Evolutionary conservation across 148 eudicot species (phyloP).

Genomic region (Nepenthes mirabilis): DNA sequence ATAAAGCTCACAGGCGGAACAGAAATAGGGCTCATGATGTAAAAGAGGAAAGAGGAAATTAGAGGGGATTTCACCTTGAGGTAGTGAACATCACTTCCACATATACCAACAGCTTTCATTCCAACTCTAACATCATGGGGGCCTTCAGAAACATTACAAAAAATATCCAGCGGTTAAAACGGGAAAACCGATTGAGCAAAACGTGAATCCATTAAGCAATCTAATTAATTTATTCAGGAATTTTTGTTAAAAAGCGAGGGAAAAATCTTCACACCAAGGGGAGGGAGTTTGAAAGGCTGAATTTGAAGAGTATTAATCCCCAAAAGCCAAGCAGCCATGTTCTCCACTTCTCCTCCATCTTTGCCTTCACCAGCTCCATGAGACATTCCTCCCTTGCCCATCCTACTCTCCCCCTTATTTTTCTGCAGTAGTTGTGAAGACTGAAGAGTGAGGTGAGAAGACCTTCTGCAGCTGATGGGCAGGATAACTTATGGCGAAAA

Average conservation of each 20-base stretch:
- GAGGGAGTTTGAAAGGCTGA: constrained; percentile 73
- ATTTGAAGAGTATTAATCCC: constrained; percentile 74
- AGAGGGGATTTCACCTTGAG: constrained; percentile 46
- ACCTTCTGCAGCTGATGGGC: too few species aligned
- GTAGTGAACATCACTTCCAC: constrained; percentile 98
- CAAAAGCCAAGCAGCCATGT: constrained; percentile 98
- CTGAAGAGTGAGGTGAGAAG: constrained; percentile 54
- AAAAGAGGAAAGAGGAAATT: not conserved
- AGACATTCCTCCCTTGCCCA: constrained; percentile 58
- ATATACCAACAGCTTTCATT: constrained; percentile 98
- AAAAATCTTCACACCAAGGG: constrained; percentile 42
- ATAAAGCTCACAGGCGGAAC: not conserved
- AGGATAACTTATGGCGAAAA: too few species aligned
- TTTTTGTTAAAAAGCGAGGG: not conserved
- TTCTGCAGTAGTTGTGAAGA: not conserved
- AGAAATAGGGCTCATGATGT: not conserved
- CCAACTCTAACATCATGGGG: constrained; percentile 79
- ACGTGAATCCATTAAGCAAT: not conserved
- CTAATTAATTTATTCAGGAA: not conserved
- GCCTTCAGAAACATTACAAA: constrained; percentile 22
- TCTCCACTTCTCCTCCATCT: constrained; percentile 32
- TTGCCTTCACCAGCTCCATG: constrained; percentile 21
- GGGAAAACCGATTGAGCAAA: not conserved
- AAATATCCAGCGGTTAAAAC: not conserved
- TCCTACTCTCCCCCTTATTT: constrained; percentile 5